Conservation (phyloP, 768 basidiomycete species). For the Mrakia frigida region DNA sequence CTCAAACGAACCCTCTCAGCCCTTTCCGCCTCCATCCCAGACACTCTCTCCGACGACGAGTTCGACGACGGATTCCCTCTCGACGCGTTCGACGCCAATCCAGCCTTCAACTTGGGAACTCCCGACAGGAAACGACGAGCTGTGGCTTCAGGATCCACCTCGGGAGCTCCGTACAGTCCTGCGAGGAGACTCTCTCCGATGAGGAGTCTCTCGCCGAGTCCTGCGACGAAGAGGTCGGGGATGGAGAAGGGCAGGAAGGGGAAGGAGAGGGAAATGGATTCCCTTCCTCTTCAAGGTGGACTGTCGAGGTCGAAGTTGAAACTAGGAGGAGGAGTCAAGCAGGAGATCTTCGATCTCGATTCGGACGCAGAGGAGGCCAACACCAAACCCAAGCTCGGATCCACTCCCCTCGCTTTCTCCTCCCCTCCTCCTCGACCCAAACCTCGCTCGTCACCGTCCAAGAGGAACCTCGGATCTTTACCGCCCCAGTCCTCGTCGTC, state of each 20-base stretch:
- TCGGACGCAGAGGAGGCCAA: background rate
- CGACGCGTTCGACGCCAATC: background rate
- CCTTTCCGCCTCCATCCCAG: background rate
- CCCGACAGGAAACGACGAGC: background rate
- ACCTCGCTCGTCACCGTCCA: background rate
- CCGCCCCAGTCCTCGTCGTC: background rate
- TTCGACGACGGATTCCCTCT: conserved; percentile 2
- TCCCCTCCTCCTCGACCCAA: background rate
- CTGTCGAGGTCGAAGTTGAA: background rate
- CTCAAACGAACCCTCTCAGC: conserved; percentile 8
- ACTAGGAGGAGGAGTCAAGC: background rate
- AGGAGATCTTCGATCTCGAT: background rate
- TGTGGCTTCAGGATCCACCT: background rate
- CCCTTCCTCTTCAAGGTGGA: background rate
- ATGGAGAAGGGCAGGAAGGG: background rate
- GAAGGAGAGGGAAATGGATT: background rate
- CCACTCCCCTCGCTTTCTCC: background rate
- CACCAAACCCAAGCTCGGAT: background rate
- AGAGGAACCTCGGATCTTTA: background rate
- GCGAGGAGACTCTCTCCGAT: background rate
- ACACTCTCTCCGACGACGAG: conserved; percentile 2
- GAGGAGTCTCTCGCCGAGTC: background rate
- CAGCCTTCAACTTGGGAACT: background rate
- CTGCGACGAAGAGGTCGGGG: background rate
- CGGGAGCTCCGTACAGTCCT: background rate